These are phyloP conservation scores for Thecaphora frezii DNA, from an alignment of 1,284 basidiomycete species.

Conservation along the genomic window DNA sequence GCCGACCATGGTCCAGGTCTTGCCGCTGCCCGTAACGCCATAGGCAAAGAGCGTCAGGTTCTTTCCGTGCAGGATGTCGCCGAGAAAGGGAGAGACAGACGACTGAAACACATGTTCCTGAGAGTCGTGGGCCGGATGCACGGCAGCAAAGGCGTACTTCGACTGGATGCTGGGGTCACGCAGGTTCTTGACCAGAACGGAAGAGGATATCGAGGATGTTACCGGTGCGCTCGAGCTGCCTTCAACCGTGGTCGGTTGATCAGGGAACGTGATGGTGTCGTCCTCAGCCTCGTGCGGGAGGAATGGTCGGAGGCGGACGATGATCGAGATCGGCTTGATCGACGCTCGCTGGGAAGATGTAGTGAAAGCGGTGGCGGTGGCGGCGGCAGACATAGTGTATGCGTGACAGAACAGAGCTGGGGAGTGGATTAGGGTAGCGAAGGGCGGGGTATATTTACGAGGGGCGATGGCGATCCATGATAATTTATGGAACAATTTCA, in stretches of 20 bases:
- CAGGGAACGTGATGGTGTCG: constrained; percentile 2
- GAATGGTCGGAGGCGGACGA: background rate
- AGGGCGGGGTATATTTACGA: too few relatives aligned
- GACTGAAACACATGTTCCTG: background rate
- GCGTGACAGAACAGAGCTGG: too few relatives aligned
- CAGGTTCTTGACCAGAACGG: constrained; percentile 1
- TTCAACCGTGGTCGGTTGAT: background rate
- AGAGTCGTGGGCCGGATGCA: background rate
- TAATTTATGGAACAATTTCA: too few relatives aligned
- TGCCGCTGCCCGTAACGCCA: constrained; percentile 3
- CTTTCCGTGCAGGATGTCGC: background rate
- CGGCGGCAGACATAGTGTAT: too few relatives aligned
- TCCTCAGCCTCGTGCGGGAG: background rate
- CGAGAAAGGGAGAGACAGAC: background rate
- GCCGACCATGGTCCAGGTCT: constrained; percentile 4
- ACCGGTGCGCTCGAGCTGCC: too few relatives aligned
- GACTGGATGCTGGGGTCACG: background rate
- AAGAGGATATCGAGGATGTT: background rate
- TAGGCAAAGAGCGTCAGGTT: constrained; percentile 4
- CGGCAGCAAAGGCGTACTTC: background rate
- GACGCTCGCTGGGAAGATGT: too few relatives aligned
- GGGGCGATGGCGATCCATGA: too few relatives aligned
- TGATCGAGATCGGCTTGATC: background rate
- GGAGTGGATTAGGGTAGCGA: too few relatives aligned
- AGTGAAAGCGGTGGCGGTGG: too few relatives aligned